These are phyloP conservation scores for Acanthamoeba castellanii DNA, from an alignment of 208 protist genomes.

Conservation along the genomic window DNA sequence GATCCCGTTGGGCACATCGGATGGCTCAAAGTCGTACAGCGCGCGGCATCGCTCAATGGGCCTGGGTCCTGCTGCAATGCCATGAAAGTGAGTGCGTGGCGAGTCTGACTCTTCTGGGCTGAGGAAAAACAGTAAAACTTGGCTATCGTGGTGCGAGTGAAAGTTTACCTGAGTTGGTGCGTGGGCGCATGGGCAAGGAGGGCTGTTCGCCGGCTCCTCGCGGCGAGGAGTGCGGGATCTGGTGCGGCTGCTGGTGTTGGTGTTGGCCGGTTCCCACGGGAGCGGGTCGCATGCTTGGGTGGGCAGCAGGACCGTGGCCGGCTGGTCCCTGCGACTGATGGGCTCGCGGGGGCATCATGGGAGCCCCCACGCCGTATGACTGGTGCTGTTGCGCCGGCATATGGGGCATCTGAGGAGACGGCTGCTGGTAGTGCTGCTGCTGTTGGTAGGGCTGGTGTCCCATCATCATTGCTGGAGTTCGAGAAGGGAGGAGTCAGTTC, in stretches of 20 bases:
- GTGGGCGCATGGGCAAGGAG: neutral
- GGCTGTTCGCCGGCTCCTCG: neutral
- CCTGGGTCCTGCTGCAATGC: neutral
- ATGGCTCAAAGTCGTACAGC: neutral
- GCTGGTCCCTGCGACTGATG: neutral
- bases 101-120: neutral
- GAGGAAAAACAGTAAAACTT: neutral
- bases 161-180: neutral
- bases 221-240: neutral
- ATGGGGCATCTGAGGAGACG: neutral
- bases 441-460: neutral
- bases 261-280: neutral
- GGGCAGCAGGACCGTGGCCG: neutral
- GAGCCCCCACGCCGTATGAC: neutral
- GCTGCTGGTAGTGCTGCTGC: neutral
- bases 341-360: neutral
- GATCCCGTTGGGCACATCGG: neutral
- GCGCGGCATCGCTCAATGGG: constrained; percentile 36
- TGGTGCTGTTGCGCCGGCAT: neutral
- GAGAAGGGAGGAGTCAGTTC: neutral
- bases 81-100: neutral
- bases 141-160: no score
- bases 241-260: neutral
- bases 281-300: no score
- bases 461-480: neutral